Evolutionary conservation across 345 rosid genomes (phyloP), one percentile per base, ranked within the genome.

Genomic region (Cardamine occulta): DNA sequence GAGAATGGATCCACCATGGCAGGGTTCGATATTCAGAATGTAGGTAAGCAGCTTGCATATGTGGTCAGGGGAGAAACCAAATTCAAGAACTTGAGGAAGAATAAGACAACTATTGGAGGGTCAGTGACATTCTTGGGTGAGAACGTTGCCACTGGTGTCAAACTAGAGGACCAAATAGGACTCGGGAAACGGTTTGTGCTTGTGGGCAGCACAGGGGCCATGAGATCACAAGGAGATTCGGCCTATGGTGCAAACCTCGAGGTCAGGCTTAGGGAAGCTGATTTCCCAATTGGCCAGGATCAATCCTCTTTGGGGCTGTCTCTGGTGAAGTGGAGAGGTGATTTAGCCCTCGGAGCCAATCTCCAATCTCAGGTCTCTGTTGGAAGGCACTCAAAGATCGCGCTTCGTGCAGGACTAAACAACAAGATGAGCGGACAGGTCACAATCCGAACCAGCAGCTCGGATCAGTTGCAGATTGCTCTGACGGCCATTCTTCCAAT

Each of bases 211-310:
- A 88, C 97, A 23, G 98, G 98, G 17, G 82, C 86, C 4, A 88
- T 91, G 49, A 79, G 86, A 63, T 94, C 96, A 19, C 86, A 86
- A 63, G 91, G 93, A 31, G 98, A 91, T 80, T 74, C 89, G 1
- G 98, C 96, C 14, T 94, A 88, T 66, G 97, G 98, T 59, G 96
- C 96, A 14, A 94, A 94, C 82, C 74, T 94, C 66, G 98, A 94
- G 80, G 89, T 94, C 78, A 81, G 86, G 77, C 85, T 91, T 8
- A 84, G 82, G 82, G 97, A 88, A 37, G 90, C 92, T 11, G 96
- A 94, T 81, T 94, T 79, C 74, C 98, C 97, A 21, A 87, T 94
- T 26, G 95, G 88, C 45, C 98, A 94, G 84, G 98, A 91, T 62
- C 98, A 91, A 62, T 85, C 91, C 54, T 82, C 97, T 10, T 55